phyloP scores from a whole-genome alignment of 202 grass and related monocot species.

The Bolboschoenoplectus hybrid region DNA sequence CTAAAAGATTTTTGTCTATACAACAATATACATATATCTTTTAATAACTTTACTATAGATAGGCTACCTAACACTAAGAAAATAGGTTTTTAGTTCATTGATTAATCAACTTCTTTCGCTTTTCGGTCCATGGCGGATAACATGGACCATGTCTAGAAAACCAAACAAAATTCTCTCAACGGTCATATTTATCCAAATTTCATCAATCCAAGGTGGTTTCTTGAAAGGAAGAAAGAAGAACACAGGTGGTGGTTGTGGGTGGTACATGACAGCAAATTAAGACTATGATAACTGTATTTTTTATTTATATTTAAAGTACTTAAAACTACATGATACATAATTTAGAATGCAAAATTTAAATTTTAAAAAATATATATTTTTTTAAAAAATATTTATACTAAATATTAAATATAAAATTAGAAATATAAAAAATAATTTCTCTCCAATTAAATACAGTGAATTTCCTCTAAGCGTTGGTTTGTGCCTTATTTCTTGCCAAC shows the following conservation, averaged over 20 bases:
- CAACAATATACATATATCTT: background rate
- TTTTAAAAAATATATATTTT: no score
- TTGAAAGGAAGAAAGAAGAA: constrained; percentile 37
- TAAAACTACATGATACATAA: no score
- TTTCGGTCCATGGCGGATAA: background rate
- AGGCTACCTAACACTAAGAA: background rate
- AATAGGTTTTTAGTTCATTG: background rate
- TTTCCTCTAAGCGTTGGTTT: background rate
- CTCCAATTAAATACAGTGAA: constrained; percentile 17
- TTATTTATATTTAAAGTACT: no score
- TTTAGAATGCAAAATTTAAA: no score
- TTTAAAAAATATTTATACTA: no score
- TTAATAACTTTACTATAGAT: background rate
- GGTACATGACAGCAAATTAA: constrained; percentile 40
- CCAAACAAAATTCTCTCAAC: background rate
- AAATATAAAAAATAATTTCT: no score
- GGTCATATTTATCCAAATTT: background rate
- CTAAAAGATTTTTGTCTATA: no score
- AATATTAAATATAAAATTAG: no score
- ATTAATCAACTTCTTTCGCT: background rate
- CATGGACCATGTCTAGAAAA: constrained; percentile 8
- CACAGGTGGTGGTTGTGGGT: constrained; percentile 15
- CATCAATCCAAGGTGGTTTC: constrained; percentile 17
- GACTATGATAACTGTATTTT: no score
- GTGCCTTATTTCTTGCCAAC: constrained; percentile 8